phyloP scores from a whole-genome alignment of 2,329 filamentous ascomycete genomes.

The Orbilia quercus region DNA sequence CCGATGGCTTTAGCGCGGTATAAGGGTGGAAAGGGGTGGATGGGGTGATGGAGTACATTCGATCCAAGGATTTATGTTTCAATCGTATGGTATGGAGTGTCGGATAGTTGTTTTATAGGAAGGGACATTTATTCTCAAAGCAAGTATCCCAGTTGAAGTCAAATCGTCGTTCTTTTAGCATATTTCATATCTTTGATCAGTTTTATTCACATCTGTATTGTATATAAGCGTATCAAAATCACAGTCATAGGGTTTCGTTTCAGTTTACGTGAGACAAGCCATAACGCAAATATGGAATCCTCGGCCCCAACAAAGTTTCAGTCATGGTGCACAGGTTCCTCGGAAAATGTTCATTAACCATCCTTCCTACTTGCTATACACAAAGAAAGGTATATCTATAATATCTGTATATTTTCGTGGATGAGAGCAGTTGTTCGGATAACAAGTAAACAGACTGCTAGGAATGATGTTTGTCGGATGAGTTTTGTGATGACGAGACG shows the following conservation, averaged over 20 bases:
- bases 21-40: background rate
- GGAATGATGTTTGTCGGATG: background rate
- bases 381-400: conserved; percentile 41
- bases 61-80: too few species aligned
- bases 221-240: too few species aligned
- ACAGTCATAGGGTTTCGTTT: too few species aligned
- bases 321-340: conserved; percentile 8
- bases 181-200: too few species aligned
- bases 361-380: conserved; percentile 46
- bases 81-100: too few species aligned
- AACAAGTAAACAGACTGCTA: conserved; percentile 2
- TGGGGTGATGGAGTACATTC: background rate
- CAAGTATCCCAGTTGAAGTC: too few species aligned
- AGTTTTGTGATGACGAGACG: background rate
- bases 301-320: background rate
- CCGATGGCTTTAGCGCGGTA: conserved; percentile 17
- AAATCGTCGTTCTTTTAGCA: too few species aligned
- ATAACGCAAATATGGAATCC: too few species aligned
- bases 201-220: too few species aligned
- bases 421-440: background rate
- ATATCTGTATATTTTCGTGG: conserved; percentile 22
- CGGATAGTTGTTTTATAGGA: too few species aligned
- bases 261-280: too few species aligned
- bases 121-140: too few species aligned
- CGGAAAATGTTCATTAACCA: conserved; percentile 44